Evolutionary conservation across 1,284 basidiomycete species (phyloP), one percentile per base, ranked within the genome.

Genomic region (Fistulina hepatica): DNA sequence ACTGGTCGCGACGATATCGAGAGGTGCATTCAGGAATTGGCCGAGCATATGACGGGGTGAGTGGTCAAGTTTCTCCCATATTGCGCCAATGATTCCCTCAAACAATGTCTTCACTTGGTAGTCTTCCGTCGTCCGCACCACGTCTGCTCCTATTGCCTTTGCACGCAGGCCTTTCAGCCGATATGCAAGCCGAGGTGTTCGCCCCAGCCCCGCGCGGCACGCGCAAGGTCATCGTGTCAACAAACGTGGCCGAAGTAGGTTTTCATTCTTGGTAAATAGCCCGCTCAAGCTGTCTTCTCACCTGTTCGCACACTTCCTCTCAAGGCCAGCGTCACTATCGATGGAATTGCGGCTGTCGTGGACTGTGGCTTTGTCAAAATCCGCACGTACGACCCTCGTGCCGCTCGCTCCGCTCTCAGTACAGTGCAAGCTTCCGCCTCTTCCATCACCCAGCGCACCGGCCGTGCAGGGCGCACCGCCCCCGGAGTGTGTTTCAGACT

Each of bases 1-100:
- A 93, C 95, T 0, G 92, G 95, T n/a, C 71, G 94, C 39, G 94
- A 98, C 51, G 95, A 98, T 52, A 98, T 98, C 35, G 91, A 98
- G 32, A 65, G 73, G 21, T 92, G 83, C 41, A 58, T 95, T 6
- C 84, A 94, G 49, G 73, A 77, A 37, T 64, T 97, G 2, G 65
- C 81, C 0, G 92, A 97, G 49, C 64, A 83, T 37, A 55, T 85
- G 26, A 73, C 84, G 33, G 73, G 71, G 88, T 90, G 49, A 45
- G 73, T 64, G 33, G 19, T 15, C n/a, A n/a, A n/a, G n/a, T n/a
- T 33, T 23, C 8, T 13, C 21, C 23, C 20, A 45, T 54, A 28
- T 43, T 34, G 4, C 24, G 48, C 12, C 33, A 13, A 23, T 21
- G 1, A 24, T 21, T 15, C 27, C 23, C 25, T 24, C 9, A 27